Base-by-base conservation (phyloP, 441 rosid genomes). In the Syzygium malaccense region DNA sequence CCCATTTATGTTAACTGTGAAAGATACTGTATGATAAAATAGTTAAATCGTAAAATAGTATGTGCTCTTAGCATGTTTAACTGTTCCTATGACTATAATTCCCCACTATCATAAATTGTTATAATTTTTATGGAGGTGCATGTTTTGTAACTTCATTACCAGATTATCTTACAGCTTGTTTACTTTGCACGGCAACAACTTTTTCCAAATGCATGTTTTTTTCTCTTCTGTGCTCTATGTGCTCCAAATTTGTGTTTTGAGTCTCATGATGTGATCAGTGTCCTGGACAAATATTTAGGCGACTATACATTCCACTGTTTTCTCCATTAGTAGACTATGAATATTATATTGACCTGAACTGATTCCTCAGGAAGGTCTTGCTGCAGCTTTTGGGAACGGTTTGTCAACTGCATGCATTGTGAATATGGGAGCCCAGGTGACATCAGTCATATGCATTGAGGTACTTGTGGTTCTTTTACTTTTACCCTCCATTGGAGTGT, bases 311-410 rank as follows among this genome's bases (percentile, higher is more conserved):
- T 75, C 83, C 83, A 23, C 9, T 41, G n/a, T 41, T 41, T 41
- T 75, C 51, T 75, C 51, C 83, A 41, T 75, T 23, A 41, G 53
- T 75, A 41, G 51, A 75, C 83, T 41, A 41, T 23, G 4, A 13
- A 41, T 89, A 68, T 87, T 89, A 83, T 90, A 87, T 51, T 90
- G 88, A 54, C 66, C 62, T 19, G 66, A 83, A 66, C 88, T 71
- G 85, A 88, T 84, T 45, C 56, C 62, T 79, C 93, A 96, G 98
- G 99, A 96, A 95, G 99, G 98, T 86, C 94, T 98, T 88, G 96
- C 99, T 86, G 97, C 99, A 86, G 95, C 93, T 90, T 98, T 98
- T 93, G 99, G 99, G 87, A 98, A 97, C 86, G 99, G 99, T 80
- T 92, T 97, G 88, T 94, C 98, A 14, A 97, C 98, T 14, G 97